Conservation (phyloP, 108 stramenopile genomes). For the Parietichytrium sp. region DNA sequence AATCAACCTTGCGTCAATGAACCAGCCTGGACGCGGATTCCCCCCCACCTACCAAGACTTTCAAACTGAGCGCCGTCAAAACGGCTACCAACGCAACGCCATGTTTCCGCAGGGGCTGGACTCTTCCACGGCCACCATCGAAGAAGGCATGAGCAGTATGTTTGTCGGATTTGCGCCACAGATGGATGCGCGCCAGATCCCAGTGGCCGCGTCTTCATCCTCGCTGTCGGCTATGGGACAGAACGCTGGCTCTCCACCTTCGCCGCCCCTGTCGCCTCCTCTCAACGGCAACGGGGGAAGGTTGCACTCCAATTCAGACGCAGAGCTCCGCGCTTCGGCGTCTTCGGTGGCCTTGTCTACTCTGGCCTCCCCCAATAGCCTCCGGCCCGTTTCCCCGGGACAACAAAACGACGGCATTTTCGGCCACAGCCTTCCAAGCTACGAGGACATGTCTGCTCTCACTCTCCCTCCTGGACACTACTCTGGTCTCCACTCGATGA, state of each 20-base stretch:
- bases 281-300: neutral
- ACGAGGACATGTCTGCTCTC: neutral
- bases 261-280: neutral
- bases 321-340: slow-evolving; percentile 15
- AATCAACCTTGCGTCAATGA: neutral
- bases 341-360: slow-evolving; percentile 22
- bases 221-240: neutral
- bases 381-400: neutral
- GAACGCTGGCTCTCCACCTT: neutral
- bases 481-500: neutral
- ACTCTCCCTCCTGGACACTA: neutral
- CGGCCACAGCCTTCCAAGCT: neutral
- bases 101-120: neutral
- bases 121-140: no score
- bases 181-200: slow-evolving; percentile 31
- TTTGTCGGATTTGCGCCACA: slow-evolving; percentile 17
- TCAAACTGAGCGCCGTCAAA: neutral
- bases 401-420: neutral
- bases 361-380: neutral
- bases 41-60: slow-evolving; percentile 18
- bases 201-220: neutral
- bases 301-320: no score
- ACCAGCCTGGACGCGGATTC: neutral
- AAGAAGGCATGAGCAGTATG: neutral
- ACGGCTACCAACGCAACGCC: neutral